Conservation (phyloP, 768 basidiomycete genomes). For the Amanita subjunquillea region DNA sequence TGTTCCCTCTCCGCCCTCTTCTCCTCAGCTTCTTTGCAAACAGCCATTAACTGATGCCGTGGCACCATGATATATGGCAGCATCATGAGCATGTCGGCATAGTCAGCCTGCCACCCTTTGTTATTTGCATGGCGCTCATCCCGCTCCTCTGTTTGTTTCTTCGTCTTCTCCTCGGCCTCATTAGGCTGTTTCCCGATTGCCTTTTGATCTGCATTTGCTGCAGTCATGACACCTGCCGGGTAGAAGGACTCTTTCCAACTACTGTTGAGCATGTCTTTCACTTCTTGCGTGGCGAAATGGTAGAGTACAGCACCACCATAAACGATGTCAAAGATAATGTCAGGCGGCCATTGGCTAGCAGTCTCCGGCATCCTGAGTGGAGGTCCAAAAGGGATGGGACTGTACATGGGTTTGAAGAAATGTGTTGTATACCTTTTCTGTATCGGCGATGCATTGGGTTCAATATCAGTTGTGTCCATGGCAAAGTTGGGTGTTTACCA, state of each 20-base stretch:
- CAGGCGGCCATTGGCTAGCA: not conserved
- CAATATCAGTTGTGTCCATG: not conserved
- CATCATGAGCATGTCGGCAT: not conserved
- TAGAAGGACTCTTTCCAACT: not conserved
- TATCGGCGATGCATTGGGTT: not conserved
- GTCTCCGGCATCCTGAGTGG: not conserved
- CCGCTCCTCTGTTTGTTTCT: not conserved
- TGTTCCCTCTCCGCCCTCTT: constrained; percentile 7
- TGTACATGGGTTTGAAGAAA: not conserved
- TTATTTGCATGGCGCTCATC: not conserved
- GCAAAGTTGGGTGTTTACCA: not conserved
- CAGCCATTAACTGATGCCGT: constrained; percentile 6
- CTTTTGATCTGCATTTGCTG: not conserved
- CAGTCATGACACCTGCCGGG: not conserved
- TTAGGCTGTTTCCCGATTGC: not conserved
- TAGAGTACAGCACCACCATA: not conserved
- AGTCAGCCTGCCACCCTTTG: not conserved
- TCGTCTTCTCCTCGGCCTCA: not conserved
- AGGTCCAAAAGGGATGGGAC: not conserved
- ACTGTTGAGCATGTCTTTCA: not conserved
- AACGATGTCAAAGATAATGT: not conserved
- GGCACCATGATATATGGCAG: constrained; percentile 4
- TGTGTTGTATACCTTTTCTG: not conserved
- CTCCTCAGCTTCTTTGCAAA: constrained; percentile 8
- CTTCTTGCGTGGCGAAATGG: not conserved